Evolutionary conservation across 2,329 filamentous ascomycete genomes (phyloP).

Genomic region (Leptosphaerulina australis): DNA sequence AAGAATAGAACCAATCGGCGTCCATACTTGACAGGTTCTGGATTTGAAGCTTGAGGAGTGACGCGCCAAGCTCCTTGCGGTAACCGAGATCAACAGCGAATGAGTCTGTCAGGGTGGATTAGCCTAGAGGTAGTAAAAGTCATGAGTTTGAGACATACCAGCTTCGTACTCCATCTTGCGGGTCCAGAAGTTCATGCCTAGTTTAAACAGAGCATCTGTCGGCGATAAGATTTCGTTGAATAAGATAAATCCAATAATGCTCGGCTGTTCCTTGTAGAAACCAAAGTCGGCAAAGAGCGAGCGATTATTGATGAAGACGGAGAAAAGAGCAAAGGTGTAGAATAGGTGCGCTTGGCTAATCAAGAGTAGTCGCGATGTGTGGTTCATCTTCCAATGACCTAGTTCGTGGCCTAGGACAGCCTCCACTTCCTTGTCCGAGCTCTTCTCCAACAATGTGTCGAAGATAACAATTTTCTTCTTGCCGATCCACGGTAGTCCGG

Average conservation of each 20-base stretch:
- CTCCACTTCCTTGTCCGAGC: slow-evolving; percentile 86
- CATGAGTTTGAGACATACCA: slow-evolving; percentile 57
- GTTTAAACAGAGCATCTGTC: slow-evolving; percentile 92
- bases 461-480: slow-evolving; percentile 99
- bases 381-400: slow-evolving; percentile 94
- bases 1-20: slow-evolving; percentile 97
- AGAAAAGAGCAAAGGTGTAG: slow-evolving; percentile 96
- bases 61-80: slow-evolving; percentile 78
- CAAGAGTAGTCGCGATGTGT: slow-evolving; percentile 88
- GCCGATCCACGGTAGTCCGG: slow-evolving; percentile 82
- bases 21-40: slow-evolving; percentile 99
- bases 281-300: slow-evolving; percentile 92
- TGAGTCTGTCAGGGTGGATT: slow-evolving; percentile 59
- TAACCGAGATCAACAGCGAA: slow-evolving; percentile 89
- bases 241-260: slow-evolving; percentile 95
- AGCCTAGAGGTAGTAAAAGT: slow-evolving; percentile 34
- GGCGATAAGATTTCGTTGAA: slow-evolving; percentile 97
- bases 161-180: slow-evolving; percentile 96
- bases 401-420: slow-evolving; percentile 95
- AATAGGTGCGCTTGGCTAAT: slow-evolving; percentile 87
- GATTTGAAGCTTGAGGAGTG: slow-evolving; percentile 95
- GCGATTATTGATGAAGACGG: slow-evolving; percentile 93
- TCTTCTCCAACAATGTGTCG: slow-evolving; percentile 96
- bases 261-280: slow-evolving; percentile 80
- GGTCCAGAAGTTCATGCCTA: slow-evolving; percentile 94